phyloP scores from a whole-genome alignment of 371 early-diverging fungal genomes.

The Fennellomyces sp. region DNA sequence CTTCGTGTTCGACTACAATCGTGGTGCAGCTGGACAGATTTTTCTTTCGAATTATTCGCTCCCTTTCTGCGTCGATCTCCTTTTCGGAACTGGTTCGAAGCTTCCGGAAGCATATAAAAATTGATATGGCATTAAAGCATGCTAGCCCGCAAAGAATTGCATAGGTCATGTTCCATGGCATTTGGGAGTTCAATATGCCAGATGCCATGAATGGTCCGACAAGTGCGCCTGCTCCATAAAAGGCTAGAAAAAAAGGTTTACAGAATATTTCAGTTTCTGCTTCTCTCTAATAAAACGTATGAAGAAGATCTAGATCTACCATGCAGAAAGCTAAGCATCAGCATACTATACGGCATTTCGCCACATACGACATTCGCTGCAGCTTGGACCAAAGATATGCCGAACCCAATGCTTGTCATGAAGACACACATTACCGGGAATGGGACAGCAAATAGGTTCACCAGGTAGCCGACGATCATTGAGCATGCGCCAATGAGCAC shows the following conservation, averaged over 20 bases:
- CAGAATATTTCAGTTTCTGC: too few relatives aligned
- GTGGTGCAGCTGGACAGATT: too few relatives aligned
- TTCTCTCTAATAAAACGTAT: too few relatives aligned
- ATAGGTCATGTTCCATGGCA: slow-evolving; percentile 25
- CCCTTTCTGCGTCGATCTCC: slow-evolving; percentile 13
- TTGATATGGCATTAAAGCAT: slow-evolving; percentile 7
- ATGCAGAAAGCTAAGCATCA: slow-evolving; percentile 30
- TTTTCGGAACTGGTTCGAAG: slow-evolving; percentile 15
- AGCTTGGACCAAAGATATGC: slow-evolving; percentile 20
- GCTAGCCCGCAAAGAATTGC: slow-evolving; percentile 19
- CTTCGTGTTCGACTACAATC: not conserved
- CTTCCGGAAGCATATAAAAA: slow-evolving; percentile 8
- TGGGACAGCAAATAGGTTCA: slow-evolving; percentile 17
- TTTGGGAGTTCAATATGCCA: slow-evolving; percentile 3
- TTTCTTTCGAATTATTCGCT: too few relatives aligned
- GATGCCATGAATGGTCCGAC: slow-evolving; percentile 29
- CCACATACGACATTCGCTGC: slow-evolving; percentile 26
- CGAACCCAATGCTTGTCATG: slow-evolving; percentile 23
- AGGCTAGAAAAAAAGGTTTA: too few relatives aligned
- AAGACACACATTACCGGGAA: slow-evolving; percentile 26
- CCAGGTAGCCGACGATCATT: slow-evolving; percentile 16
- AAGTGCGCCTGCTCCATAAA: slow-evolving; percentile 25
- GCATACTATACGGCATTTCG: slow-evolving; percentile 19
- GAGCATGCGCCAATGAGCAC: slow-evolving; percentile 17
- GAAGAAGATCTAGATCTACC: slow-evolving; percentile 19